Evolutionary conservation across 148 eudicot genomes (phyloP), one percentile per base, ranked within the genome.

Genomic region (Simmondsia chinensis): DNA sequence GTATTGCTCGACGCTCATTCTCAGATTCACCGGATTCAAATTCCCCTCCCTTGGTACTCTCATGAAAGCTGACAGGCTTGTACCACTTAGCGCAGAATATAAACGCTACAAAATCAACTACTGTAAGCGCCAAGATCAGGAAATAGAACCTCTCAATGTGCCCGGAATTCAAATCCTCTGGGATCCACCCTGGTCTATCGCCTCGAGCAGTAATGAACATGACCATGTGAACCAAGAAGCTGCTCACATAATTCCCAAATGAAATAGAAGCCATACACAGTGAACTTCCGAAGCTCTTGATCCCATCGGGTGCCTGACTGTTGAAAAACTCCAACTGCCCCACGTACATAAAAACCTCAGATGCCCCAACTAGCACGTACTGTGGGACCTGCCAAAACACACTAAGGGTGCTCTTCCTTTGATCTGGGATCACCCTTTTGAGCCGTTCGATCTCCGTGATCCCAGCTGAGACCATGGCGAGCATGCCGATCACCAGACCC

Each of bases 231-330:
- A 89, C 87, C 8, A 89, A 56, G 52, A 89, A 31, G 24, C 85
- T 76, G 20, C 88, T 89, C 0, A 60, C 74, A 27, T 75, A 89
- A 11, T 84, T 89, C 14, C 97, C 95, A 0, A 89, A 60, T 0
- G 91, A 80, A 10, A 89, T 89, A 7, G 97, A 89, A 0, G 95
- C 95, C 97, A 89, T 89, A 13, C 95, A 84, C 4, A 89, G 76
- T 4, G 97, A 69, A 48, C 95, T 84, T 3, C 97, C 97, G 6
- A 89, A 78, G 30, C 95, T 84, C 59, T 89, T 89, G 1, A 89
- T 81, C 25, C 97, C 97, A 43, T 89, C 97, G 0, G 97, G 97
- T 0, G 95, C 91, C 37, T 89, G 95, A 4, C 78, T 76, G 13
- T 78, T 84, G 46, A 88, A 88, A 38, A 88, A 88, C 66, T 88